phyloP scores from a whole-genome alignment of 2,329 filamentous ascomycete species.

The Aureobasidium sp. region DNA sequence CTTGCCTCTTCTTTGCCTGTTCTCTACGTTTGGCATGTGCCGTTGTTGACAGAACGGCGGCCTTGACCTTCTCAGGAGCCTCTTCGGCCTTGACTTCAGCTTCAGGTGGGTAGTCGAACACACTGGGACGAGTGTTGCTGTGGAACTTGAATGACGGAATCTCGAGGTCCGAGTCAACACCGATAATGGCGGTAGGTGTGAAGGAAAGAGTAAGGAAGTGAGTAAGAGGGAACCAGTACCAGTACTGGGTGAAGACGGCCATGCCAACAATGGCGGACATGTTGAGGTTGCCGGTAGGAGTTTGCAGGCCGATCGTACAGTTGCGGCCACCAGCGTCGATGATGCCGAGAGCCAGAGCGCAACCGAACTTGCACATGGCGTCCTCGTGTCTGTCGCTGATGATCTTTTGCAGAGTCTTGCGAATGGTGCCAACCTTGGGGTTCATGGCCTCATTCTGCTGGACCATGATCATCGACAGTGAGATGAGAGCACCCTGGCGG shows the following conservation, averaged over 20 bases:
- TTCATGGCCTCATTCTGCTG: constrained; percentile 99
- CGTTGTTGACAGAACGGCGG: constrained; percentile 90
- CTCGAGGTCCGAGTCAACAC: constrained; percentile 85
- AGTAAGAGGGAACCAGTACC: constrained; percentile 99
- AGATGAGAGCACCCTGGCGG: constrained; percentile 87
- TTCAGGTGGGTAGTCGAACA: constrained; percentile 97
- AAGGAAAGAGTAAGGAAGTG: constrained; percentile 96
- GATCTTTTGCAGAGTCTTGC: constrained; percentile 90
- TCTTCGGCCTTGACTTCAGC: constrained; percentile 93
- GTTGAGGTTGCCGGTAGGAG: constrained; percentile 95
- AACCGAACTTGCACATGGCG: constrained; percentile 98
- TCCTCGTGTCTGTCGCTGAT: constrained; percentile 93
- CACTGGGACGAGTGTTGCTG: constrained; percentile 84
- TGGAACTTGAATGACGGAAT: constrained; percentile 93
- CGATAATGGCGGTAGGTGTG: constrained; percentile 93
- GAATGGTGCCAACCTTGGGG: constrained; percentile 82
- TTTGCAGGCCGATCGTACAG: constrained; percentile 96
- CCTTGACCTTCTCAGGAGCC: constrained; percentile 86
- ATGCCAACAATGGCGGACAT: constrained; percentile 97
- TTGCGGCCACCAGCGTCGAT: constrained; percentile 97
- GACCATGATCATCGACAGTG: constrained; percentile 96
- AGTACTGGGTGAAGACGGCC: constrained; percentile 98
- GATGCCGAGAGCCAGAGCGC: constrained; percentile 86
- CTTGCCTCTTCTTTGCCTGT: constrained; percentile 85
- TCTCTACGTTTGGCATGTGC: constrained; percentile 93